phyloP scores from a whole-genome alignment of 208 protist species.

The Plasmodiophora brassicae region DNA sequence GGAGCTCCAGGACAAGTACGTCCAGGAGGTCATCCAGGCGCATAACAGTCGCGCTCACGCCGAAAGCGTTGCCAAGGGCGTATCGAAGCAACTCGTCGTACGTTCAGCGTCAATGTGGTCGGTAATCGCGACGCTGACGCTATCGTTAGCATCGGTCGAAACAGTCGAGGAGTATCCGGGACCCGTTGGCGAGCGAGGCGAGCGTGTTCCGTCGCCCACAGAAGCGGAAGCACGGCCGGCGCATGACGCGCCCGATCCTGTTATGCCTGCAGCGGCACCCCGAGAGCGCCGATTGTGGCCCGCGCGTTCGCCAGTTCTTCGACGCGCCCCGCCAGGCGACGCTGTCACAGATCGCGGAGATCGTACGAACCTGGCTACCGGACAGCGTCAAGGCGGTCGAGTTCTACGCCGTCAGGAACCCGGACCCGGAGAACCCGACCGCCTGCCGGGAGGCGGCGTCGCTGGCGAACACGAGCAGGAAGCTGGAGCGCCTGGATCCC shows the following conservation, averaged over 20 bases:
- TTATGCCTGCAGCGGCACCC: neutral
- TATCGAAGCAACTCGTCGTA: neutral
- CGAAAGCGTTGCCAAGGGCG: neutral
- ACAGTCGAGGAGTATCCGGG: too few relatives aligned
- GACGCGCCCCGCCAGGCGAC: neutral
- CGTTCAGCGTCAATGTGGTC: too few relatives aligned
- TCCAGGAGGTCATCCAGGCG: neutral
- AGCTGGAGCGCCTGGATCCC: neutral
- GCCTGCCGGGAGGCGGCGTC: neutral
- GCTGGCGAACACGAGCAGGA: neutral
- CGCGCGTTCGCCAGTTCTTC: neutral
- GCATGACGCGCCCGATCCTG: neutral
- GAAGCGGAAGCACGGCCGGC: neutral
- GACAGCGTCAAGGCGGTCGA: neutral
- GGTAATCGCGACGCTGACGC: too few relatives aligned
- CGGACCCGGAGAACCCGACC: neutral
- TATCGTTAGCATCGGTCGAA: too few relatives aligned
- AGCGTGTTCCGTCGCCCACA: neutral
- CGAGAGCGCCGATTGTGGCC: neutral
- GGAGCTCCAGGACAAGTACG: neutral
- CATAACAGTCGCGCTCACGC: neutral
- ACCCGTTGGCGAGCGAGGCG: too few relatives aligned
- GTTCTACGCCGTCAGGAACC: neutral
- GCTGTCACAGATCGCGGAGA: neutral
- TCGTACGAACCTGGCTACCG: neutral